A percentile compares a stretch with the other conserved stretches of the same genome.
phyloP scores from a whole-genome alignment of 2,329 filamentous ascomycete species.

The Sporothrix sp. region DNA sequence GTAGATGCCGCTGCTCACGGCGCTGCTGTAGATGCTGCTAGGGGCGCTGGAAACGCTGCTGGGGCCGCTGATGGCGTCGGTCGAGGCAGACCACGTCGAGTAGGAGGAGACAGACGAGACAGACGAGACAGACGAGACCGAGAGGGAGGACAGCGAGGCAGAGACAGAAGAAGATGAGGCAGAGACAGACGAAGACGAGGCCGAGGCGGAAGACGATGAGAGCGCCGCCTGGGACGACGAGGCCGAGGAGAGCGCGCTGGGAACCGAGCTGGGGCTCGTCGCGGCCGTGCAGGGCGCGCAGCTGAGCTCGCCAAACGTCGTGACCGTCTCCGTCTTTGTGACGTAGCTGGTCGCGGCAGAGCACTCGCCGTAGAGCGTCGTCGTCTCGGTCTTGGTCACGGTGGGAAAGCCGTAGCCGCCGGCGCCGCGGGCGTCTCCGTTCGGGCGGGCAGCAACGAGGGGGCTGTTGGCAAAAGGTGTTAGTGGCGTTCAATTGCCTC shows the following conservation, averaged over 20 bases:
- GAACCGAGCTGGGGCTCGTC: background rate
- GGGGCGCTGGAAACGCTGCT: background rate
- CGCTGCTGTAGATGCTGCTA: background rate
- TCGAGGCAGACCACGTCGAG: conserved; percentile 1
- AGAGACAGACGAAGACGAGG: background rate
- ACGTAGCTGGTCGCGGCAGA: background rate
- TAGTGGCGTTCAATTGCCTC: no score
- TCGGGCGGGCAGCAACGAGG: conserved; percentile 14
- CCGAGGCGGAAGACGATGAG: no score
- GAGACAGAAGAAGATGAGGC: background rate
- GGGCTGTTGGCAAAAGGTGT: conserved; percentile 3
- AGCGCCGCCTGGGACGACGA: no score
- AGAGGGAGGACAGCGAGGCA: no score
- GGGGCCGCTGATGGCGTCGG: background rate
- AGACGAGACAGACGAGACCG: background rate
- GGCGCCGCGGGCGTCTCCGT: conserved; percentile 10
- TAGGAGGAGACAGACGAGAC: background rate
- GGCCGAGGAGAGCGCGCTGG: background rate
- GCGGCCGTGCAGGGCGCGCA: conserved; percentile 8
- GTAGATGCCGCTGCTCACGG: background rate
- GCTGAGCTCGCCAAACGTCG: background rate
- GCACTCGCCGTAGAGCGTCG: conserved; percentile 11
- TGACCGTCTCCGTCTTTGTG: conserved; percentile 10
- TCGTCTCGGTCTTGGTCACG: conserved; percentile 14
- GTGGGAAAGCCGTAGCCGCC: conserved; percentile 15